Evolutionary conservation across 1,284 basidiomycete genomes (phyloP), one percentile per base, ranked within the genome.

Genomic region (Trichosporon ovoides): DNA sequence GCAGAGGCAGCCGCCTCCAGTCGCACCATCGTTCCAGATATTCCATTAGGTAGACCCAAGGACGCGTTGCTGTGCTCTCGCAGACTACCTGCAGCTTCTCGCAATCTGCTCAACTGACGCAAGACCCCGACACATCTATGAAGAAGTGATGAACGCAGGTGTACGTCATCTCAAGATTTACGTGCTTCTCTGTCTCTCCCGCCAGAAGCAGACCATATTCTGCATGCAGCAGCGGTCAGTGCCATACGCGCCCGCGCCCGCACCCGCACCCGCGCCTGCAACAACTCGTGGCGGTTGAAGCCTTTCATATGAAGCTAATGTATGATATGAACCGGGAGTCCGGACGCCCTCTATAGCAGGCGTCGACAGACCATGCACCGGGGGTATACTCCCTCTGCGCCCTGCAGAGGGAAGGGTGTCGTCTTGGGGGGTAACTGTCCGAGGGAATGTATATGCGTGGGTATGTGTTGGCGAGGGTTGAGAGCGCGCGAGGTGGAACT

Each of bases 401-500:
- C 12, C 14, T 38, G 9, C 14, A 14, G 20, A 38, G 16, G 34
- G n/a, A 6, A 22, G 16, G 49, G 43, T 35, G 35, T 10, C 19
- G 52, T 38, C 28, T 19, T 52, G 54, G 19, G 43, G 53, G 58
- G 58, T 56, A 59, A 50, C 19, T 22, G 62, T 61, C 59, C 62
- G 57, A 58, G 59, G 63, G 60, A 64, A 64, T 64, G 59, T 53
- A 56, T 60, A 60, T 61, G 60, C 56, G 59, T 59, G 48, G 57
- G 53, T 63, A 56, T 56, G 52, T 40, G 55, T 52, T 55, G 40
- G 40, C 56, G 51, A n/a, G 56, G 56, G 58, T 57, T 54, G 54
- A 53, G 53, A 53, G 57, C 61, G 63, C 63, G 66, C 74, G 76
- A 78, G 77, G 77, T 68, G 75, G 77, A 78, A 73, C 77, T 78